Base-by-base conservation (phyloP, 2,329 filamentous ascomycete genomes). In the Trichoderma sp. region DNA sequence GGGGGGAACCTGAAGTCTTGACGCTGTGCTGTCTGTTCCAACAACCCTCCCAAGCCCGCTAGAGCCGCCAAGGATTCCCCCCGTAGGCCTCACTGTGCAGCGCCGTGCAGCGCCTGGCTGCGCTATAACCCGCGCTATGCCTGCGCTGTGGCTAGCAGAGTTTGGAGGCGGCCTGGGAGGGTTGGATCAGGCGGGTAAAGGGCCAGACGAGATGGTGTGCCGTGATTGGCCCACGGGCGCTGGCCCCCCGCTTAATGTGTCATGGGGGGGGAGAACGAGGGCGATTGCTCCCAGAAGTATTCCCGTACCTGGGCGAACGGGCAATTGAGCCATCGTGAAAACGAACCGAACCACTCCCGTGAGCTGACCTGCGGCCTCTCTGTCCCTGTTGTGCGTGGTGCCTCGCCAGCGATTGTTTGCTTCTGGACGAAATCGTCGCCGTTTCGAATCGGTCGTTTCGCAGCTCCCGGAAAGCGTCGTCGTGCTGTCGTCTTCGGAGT, bases 171-270 rank as follows among this genome's bases (percentile, higher is more conserved):
- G 47, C 55, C 39, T 30, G 21, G 39, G 56, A 65, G 50, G 56
- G 57, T 48, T 65, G 63, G 63, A 65, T 65, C 63, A 65, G 63
- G 55, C 59, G 65, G 55, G 66, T 70, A 67, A 66, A 67, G 63
- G 47, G 55, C 55, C 63, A 43, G 56, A 39, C 51, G 56, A 65
- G 62, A 64, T 66, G 64, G 67, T 65, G 68, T 67, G 64, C 39
- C 59, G 63, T 74, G 70, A 77, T 78, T 78, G 76, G 76, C 55
- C 54, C 43, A 59, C 57, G 55, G 55, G 19, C 51, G 21, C 57
- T 63, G 17, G 64, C 70, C 71, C 74, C 75, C 76, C 76, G 75
- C 76, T 77, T 76, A 75, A 75, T 75, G 72, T 76, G 75, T 76
- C 75, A 76, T 76, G 69, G 69, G 68, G 34, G 75, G 72, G 69